Percentiles rank a stretch among this genome's conserved stretches.
These are phyloP conservation scores for sorghum (Sorghum bicolor) DNA, from an alignment of 176 grass and related monocot species.

Conservation along the genomic window DNA sequence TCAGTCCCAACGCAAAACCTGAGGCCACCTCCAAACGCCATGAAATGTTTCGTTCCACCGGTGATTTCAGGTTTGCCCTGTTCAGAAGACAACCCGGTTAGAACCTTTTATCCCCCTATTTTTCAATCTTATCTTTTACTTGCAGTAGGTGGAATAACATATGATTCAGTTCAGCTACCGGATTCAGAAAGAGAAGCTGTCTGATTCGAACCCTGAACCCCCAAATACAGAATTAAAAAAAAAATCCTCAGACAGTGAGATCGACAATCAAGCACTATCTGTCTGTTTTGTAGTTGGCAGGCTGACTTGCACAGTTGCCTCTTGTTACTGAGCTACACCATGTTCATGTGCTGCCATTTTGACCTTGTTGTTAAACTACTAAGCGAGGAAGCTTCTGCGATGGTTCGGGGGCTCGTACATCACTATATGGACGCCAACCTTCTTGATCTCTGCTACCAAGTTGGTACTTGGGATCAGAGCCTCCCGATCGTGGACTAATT, in stretches of 20 bases:
- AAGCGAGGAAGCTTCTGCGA: constrained; percentile 36
- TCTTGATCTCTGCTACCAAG: constrained; percentile 38
- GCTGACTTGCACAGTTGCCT: not conserved
- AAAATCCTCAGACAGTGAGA: not conserved
- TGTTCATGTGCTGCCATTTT: constrained; percentile 30
- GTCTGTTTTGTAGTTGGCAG: not conserved
- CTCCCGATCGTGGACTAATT: constrained; percentile 30
- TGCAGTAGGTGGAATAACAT: not conserved
- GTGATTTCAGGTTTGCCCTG: constrained; percentile 61
- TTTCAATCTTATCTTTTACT: not conserved
- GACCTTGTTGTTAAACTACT: constrained; percentile 45
- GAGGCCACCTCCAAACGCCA: constrained; percentile 58
- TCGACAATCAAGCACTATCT: not conserved
- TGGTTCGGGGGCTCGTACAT: constrained; percentile 16
- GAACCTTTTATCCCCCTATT: not conserved
- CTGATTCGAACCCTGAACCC: not conserved
- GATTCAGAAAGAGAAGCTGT: constrained; percentile 3
- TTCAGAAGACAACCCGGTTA: constrained; percentile 24
- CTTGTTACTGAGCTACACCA: constrained; percentile 5
- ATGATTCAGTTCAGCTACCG: constrained; percentile 1
- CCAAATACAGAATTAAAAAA: not conserved
- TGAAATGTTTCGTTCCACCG: constrained; percentile 55
- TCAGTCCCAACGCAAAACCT: constrained; percentile 59
- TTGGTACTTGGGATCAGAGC: constrained; percentile 42
- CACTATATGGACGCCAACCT: constrained; percentile 20